Evolutionary conservation across 2,329 filamentous ascomycete genomes (phyloP).

Genomic region (Colletotrichum camelliae): DNA sequence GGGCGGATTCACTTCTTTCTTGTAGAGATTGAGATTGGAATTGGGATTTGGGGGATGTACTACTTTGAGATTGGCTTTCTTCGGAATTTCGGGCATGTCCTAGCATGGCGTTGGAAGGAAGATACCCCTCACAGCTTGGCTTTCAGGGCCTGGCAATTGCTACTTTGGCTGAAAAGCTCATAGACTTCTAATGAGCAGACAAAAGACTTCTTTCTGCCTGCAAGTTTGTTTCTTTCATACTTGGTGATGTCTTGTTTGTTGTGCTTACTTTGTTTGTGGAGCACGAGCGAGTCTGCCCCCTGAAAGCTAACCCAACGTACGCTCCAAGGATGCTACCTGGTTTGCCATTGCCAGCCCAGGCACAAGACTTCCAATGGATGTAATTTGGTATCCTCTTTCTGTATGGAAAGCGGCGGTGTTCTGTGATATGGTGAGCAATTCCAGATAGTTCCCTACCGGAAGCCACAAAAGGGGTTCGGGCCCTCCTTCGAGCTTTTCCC

Average conservation of each 20-base stretch:
- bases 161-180: not conserved
- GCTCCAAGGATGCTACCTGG: not conserved
- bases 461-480: not conserved
- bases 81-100: not conserved
- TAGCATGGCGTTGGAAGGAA: not conserved
- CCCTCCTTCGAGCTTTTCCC: no score
- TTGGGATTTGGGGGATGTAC: not conserved
- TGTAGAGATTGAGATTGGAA: not conserved
- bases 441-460: not conserved
- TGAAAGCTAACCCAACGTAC: not conserved
- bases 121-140: not conserved
- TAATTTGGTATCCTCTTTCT: rapidly evolving
- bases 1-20: not conserved
- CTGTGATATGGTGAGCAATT: not conserved
- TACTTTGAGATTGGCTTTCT: not conserved
- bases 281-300: not conserved
- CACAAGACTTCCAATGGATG: not conserved
- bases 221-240: not conserved
- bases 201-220: not conserved
- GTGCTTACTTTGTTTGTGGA: not conserved
- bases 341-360: not conserved
- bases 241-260: not conserved
- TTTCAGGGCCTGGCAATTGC: not conserved
- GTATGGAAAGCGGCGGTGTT: not conserved
- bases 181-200: not conserved